Evolutionary conservation across 495 filamentous ascomycete genomes (phyloP), one percentile per base, ranked within the genome.

Genomic region (Collariella sp.): DNA sequence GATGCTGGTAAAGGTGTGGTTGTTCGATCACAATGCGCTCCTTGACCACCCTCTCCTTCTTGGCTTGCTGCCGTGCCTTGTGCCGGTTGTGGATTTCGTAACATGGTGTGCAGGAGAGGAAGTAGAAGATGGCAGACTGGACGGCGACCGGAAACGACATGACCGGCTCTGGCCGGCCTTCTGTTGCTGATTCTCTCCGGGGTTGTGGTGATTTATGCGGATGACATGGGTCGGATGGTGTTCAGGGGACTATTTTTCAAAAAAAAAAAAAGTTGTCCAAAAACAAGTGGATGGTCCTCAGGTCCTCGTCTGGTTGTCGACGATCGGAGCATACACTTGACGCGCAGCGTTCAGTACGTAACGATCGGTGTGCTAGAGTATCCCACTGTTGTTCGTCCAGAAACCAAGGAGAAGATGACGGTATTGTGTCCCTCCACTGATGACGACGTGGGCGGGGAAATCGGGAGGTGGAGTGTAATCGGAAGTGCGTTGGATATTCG

Each of bases 101-200:
- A 70, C 89, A 96, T 62, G 89, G 88, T 29, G 86, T 83, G 69
- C 89, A 95, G 46, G 87, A 86, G 52, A 83, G 77, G 60, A 91
- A 81, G 75, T 91, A 94, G 71, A 94, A 95, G 65, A 91, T 72
- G 53, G 86, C 88, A 15, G 89, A 95, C 72, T 93, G 89, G 11
- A 81, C 61, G 47, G 76, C 79, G 29, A 71, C 68, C 35, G 66
- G 65, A 52, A 78, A 73, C 51, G 79, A 80, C 78, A 82, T 82
- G 45, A 46, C 72, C 59, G 47, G 45, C 6, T 47, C 43, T 35
- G 16, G 34, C 23, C 36, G 22, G 40, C 22, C 10, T 38, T 22
- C 24, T 23, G 34, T 16, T 9, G 22, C n/a, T 33, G 11, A 16
- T n/a, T 9, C 6, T 23, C 23, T 31, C 34, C 26, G 31, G 13